phyloP scores from a whole-genome alignment of 441 rosid genomes.

The Gossypium schwendimanii region DNA sequence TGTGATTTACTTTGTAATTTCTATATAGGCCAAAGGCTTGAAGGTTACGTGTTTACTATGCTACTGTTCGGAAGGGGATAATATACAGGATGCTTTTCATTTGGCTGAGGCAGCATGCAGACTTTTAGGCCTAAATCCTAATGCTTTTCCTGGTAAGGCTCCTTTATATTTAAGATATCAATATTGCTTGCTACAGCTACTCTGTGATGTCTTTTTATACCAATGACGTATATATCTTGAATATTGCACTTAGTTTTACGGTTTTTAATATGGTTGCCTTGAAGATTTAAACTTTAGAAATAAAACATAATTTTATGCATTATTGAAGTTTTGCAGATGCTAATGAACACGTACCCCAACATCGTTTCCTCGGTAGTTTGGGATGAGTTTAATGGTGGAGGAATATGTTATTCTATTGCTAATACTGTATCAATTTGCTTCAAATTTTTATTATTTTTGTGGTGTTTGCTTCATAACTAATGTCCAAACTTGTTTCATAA shows the following conservation, averaged over 20 bases:
- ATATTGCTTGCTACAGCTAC: background rate
- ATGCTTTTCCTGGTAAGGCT: slow-evolving; percentile 42
- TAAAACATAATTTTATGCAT: background rate
- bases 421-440: background rate
- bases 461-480: background rate
- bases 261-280: background rate
- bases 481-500: background rate
- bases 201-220: background rate
- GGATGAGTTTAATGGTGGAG: background rate
- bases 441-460: background rate
- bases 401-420: background rate
- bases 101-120: slow-evolving; percentile 67
- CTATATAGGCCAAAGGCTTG: slow-evolving; percentile 60
- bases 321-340: background rate
- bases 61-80: slow-evolving; percentile 96
- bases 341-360: background rate
- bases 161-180: background rate
- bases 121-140: slow-evolving; percentile 36
- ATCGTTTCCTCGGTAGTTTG: background rate
- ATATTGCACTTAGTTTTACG: background rate
- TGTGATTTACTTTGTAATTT: background rate
- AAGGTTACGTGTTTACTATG: slow-evolving; percentile 73
- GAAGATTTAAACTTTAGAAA: background rate
- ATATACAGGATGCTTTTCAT: slow-evolving; percentile 67
- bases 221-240: background rate